phyloP scores from a whole-genome alignment of 192 early-diverging fungal species.

The Backusella luteola region DNA sequence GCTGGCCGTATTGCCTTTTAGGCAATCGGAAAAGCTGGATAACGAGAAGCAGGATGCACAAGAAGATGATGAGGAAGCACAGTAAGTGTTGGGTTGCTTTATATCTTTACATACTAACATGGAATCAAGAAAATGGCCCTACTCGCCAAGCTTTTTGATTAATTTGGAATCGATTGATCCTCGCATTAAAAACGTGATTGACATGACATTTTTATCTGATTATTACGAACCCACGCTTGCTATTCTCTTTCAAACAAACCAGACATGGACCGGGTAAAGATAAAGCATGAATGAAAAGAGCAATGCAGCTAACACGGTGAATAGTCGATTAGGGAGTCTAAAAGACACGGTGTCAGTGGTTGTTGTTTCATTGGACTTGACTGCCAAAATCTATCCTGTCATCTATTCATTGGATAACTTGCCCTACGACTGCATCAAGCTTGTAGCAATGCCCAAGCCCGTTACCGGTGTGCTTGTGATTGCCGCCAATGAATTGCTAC shows the following conservation, averaged over 20 bases:
- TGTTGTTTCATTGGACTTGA: constrained; percentile 85
- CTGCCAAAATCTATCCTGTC: constrained; percentile 73
- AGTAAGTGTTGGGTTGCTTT: constrained; percentile 32
- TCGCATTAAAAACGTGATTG: constrained; percentile 76
- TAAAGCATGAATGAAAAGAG: not conserved
- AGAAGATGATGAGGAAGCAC: constrained; percentile 51
- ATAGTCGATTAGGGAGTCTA: constrained; percentile 21
- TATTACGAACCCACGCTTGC: constrained; percentile 94
- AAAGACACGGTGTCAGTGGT: constrained; percentile 34
- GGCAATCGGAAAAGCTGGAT: constrained; percentile 57
- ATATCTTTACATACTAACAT: not conserved
- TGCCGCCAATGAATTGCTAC: constrained; percentile 75
- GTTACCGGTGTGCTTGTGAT: constrained; percentile 85
- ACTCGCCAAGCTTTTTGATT: constrained; percentile 72
- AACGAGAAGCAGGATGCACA: constrained; percentile 30
- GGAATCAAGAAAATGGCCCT: constrained; percentile 52
- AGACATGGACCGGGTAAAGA: constrained; percentile 84
- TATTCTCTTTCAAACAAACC: constrained; percentile 83
- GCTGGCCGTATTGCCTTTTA: constrained; percentile 87
- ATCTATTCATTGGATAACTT: constrained; percentile 74
- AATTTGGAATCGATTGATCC: constrained; percentile 55
- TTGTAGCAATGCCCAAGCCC: constrained; percentile 78
- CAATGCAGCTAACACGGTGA: not conserved
- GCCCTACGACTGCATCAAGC: constrained; percentile 76
- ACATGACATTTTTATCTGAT: constrained; percentile 88